Conservation (phyloP, 257 asterid species). For the Mentha longifolia region DNA sequence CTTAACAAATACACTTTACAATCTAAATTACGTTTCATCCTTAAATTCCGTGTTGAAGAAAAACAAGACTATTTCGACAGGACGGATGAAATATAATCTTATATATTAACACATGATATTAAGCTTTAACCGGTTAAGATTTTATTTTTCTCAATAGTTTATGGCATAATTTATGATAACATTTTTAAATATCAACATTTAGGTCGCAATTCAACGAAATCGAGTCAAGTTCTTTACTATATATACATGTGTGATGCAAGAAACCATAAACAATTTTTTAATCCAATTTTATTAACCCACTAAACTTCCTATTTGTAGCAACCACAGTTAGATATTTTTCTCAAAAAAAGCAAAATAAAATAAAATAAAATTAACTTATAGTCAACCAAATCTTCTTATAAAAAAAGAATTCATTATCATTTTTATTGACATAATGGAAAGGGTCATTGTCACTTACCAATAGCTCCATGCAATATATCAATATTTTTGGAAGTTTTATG, state of each 20-base stretch:
- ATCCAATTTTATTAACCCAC: not conserved
- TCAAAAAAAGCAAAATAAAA: not conserved
- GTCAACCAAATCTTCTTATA: constrained; percentile 18
- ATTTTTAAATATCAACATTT: not conserved
- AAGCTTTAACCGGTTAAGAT: not conserved
- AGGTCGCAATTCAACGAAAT: constrained; percentile 12
- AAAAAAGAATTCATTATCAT: not conserved
- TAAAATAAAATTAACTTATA: not conserved
- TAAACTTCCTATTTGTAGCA: not conserved
- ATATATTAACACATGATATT: too few relatives aligned
- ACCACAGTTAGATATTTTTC: not conserved
- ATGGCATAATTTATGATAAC: not conserved
- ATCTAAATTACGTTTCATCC: too few relatives aligned
- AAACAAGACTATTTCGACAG: too few relatives aligned
- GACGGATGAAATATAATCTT: too few relatives aligned
- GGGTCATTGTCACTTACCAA: constrained; percentile 9
- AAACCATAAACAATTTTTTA: constrained; percentile 20
- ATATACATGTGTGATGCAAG: constrained; percentile 16
- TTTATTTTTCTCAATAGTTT: not conserved
- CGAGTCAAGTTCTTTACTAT: not conserved
- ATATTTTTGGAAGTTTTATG: not conserved
- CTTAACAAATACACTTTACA: too few relatives aligned
- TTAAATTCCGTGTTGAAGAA: too few relatives aligned
- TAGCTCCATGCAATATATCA: not conserved
- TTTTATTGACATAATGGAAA: constrained; percentile 21